Conservation (phyloP, 1,284 basidiomycete genomes). For the Calocybe gambosa region DNA sequence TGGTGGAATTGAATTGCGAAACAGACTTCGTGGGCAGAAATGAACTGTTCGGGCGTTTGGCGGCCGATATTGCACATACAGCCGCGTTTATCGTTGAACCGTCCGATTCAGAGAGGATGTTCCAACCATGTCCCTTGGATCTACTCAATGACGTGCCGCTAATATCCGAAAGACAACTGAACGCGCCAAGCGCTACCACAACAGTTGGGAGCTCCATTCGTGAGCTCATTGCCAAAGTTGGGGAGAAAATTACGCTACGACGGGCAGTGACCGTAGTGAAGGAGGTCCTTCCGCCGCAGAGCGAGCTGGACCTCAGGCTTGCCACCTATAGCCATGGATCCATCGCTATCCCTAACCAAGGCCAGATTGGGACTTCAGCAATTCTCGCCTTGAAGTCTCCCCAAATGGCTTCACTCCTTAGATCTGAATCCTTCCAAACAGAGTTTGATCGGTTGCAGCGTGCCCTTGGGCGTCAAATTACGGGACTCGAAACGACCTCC, state of each 20-base stretch:
- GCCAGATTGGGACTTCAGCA: constrained; percentile 68
- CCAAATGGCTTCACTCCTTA: constrained; percentile 37
- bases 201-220: constrained; percentile 77
- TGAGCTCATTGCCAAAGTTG: constrained; percentile 78
- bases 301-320: constrained; percentile 50
- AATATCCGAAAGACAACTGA: constrained; percentile 41
- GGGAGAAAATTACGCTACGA: constrained; percentile 83
- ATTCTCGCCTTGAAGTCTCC: constrained; percentile 54
- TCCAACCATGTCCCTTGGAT: constrained; percentile 43
- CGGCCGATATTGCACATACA: constrained; percentile 81
- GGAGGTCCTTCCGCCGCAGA: constrained; percentile 39
- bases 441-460: constrained; percentile 69
- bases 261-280: constrained; percentile 72
- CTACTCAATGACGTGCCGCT: constrained; percentile 64
- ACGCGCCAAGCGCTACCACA: constrained; percentile 25
- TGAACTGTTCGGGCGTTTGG: constrained; percentile 75
- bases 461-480: constrained; percentile 78
- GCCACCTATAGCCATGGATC: constrained; percentile 78
- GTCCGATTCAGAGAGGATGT: constrained; percentile 29
- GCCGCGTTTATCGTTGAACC: constrained; percentile 73
- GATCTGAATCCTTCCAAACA: constrained; percentile 36
- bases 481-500: constrained; percentile 75
- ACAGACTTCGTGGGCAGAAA: constrained; percentile 95
- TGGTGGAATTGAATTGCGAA: constrained; percentile 95
- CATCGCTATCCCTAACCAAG: constrained; percentile 42